These are phyloP conservation scores for Xerocomellus intermedius DNA, from an alignment of 768 basidiomycete genomes.

Conservation along the genomic window DNA sequence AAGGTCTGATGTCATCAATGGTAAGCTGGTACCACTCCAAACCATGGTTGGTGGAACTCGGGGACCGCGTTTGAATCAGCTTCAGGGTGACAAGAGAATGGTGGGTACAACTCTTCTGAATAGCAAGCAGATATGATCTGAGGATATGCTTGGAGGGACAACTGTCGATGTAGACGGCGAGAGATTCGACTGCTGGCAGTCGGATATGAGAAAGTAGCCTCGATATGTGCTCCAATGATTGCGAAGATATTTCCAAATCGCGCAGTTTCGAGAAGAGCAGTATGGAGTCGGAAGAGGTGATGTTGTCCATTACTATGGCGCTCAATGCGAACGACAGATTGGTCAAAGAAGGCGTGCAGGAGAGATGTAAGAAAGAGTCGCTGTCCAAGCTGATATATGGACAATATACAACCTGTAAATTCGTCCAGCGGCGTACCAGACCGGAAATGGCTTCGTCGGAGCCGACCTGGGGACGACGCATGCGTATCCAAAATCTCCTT, in stretches of 20 bases:
- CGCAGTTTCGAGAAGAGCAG: constrained; percentile 10
- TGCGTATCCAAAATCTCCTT: constrained; percentile 7
- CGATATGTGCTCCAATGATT: constrained; percentile 1
- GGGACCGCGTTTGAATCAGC: constrained; percentile 10
- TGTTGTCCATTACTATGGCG: not conserved
- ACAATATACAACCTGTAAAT: constrained; percentile 15
- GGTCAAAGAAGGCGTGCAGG: constrained; percentile 11
- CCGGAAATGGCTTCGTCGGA: constrained; percentile 12
- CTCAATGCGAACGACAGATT: constrained; percentile 11
- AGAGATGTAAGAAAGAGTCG: constrained; percentile 16
- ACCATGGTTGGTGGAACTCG: not conserved
- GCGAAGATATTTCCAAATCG: constrained; percentile 12
- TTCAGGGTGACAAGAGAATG: constrained; percentile 4
- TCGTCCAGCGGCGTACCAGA: constrained; percentile 16
- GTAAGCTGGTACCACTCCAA: constrained; percentile 10
- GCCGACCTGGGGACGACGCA: constrained; percentile 14
- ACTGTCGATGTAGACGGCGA: constrained; percentile 8
- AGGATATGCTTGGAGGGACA: constrained; percentile 10
- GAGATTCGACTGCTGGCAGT: constrained; percentile 5
- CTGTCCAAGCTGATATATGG: constrained; percentile 11
- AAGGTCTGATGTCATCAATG: constrained; percentile 19
- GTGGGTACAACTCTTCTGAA: constrained; percentile 7
- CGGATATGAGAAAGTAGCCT: not conserved
- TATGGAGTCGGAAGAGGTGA: not conserved
- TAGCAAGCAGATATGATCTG: constrained; percentile 1